Conservation (phyloP, 1,284 basidiomycete species). For the Mycosarcoma mackinlayi region DNA sequence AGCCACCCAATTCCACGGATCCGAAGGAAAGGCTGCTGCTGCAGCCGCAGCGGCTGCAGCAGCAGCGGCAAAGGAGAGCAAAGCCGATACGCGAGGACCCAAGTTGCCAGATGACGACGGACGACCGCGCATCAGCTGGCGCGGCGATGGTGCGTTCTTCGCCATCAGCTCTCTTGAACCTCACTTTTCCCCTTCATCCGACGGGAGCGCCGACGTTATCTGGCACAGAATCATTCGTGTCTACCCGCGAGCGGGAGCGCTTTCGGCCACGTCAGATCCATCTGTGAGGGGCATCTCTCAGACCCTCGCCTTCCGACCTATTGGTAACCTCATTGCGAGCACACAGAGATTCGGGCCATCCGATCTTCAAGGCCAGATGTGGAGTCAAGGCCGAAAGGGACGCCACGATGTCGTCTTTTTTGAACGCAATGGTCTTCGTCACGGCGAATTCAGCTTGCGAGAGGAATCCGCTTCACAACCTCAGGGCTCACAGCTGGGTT, state of each 20-base stretch:
- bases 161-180: constrained; percentile 79
- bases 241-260: constrained; percentile 74
- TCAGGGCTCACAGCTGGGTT: constrained; percentile 57
- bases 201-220: constrained; percentile 59
- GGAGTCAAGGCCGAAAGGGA: constrained; percentile 61
- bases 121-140: constrained; percentile 84
- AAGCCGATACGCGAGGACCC: constrained; percentile 57
- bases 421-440: constrained; percentile 90
- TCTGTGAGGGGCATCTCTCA: constrained; percentile 84
- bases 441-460: constrained; percentile 85
- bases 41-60: constrained; percentile 71
- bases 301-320: constrained; percentile 84
- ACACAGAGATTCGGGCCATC: constrained; percentile 83
- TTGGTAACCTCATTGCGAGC: constrained; percentile 82
- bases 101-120: constrained; percentile 77
- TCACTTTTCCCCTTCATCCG: constrained; percentile 11
- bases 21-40: constrained; percentile 87
- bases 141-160: constrained; percentile 90
- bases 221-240: constrained; percentile 79
- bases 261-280: constrained; percentile 85
- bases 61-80: constrained; percentile 62
- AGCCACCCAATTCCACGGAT: constrained; percentile 96
- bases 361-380: constrained; percentile 70
- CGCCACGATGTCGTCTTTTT: constrained; percentile 93
- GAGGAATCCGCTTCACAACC: constrained; percentile 69